phyloP scores from a whole-genome alignment of 2,329 filamentous ascomycete genomes.

The Penicillium nordicum region DNA sequence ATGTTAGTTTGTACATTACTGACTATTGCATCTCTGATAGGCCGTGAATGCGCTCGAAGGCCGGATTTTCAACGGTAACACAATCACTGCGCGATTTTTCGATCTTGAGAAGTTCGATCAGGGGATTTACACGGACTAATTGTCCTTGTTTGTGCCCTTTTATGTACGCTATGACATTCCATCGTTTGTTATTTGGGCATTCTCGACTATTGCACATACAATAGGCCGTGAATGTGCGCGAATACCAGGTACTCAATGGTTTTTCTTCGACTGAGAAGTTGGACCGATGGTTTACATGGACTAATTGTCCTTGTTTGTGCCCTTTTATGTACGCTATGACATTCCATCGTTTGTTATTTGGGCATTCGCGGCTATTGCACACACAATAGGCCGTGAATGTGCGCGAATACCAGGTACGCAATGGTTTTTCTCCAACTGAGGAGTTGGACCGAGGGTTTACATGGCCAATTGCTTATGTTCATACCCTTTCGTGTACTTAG shows the following conservation, averaged over 20 bases:
- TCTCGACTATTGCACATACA: neutral
- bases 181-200: neutral
- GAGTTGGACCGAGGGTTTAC: slow-evolving; percentile 70
- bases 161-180: neutral
- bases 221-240: neutral
- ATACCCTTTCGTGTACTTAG: neutral
- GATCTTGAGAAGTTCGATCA: slow-evolving; percentile 77
- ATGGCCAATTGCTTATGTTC: slow-evolving; percentile 26
- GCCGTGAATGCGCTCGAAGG: slow-evolving; percentile 88
- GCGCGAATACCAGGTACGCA: slow-evolving; percentile 83
- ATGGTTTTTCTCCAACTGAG: slow-evolving; percentile 66
- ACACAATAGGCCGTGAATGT: slow-evolving; percentile 73
- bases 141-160: neutral
- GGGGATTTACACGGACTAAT: slow-evolving; percentile 51
- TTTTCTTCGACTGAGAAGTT: slow-evolving; percentile 72
- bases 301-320: slow-evolving; percentile 12
- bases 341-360: neutral
- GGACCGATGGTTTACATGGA: slow-evolving; percentile 59
- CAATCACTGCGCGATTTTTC: slow-evolving; percentile 78
- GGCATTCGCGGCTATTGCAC: neutral
- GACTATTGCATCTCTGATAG: slow-evolving; percentile 40
- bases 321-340: neutral
- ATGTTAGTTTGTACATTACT: neutral
- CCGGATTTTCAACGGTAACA: slow-evolving; percentile 81
- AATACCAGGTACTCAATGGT: neutral